These are phyloP conservation scores for Talaromyces borbonicus DNA, from an alignment of 495 filamentous ascomycete genomes.

Conservation along the genomic window DNA sequence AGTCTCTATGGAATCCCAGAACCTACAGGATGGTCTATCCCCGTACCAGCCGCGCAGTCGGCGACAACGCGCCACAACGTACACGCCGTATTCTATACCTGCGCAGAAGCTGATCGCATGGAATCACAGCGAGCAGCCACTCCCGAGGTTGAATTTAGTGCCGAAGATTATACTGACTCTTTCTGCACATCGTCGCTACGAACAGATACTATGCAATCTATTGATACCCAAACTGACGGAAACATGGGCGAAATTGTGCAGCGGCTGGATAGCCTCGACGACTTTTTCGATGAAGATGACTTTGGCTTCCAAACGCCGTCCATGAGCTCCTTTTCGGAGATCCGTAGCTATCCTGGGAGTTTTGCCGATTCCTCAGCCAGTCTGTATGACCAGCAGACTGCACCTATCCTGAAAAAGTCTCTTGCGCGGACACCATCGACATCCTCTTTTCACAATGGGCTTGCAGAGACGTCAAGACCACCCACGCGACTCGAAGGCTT, in stretches of 20 bases:
- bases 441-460: conserved; percentile 80
- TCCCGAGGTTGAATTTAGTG: conserved; percentile 83
- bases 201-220: conserved; percentile 85
- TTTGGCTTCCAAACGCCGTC: conserved; percentile 32
- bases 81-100: conserved; percentile 94
- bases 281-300: conserved; percentile 76
- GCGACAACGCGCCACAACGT: conserved; percentile 79
- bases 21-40: conserved; percentile 91
- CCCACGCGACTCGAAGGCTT: conserved; percentile 46
- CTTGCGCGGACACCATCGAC: conserved; percentile 59
- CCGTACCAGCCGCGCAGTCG: conserved; percentile 82
- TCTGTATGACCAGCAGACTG: conserved; percentile 87
- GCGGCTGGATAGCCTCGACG: conserved; percentile 86
- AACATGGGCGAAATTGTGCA: conserved; percentile 80
- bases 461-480: conserved; percentile 59
- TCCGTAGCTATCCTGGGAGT: conserved; percentile 54
- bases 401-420: conserved; percentile 81
- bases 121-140: conserved; percentile 54
- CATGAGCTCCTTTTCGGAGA: conserved; percentile 26
- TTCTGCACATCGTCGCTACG: conserved; percentile 64
- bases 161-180: conserved; percentile 72
- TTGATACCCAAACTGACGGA: conserved; percentile 65
- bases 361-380: conserved; percentile 69
- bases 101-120: conserved; percentile 51
- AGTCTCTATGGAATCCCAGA: conserved; percentile 96